Percentiles rank a stretch among this genome's conserved stretches.
These are phyloP conservation scores for Austroboletus novae-zelandiae DNA, from an alignment of 1,284 basidiomycete species.

Conservation along the genomic window DNA sequence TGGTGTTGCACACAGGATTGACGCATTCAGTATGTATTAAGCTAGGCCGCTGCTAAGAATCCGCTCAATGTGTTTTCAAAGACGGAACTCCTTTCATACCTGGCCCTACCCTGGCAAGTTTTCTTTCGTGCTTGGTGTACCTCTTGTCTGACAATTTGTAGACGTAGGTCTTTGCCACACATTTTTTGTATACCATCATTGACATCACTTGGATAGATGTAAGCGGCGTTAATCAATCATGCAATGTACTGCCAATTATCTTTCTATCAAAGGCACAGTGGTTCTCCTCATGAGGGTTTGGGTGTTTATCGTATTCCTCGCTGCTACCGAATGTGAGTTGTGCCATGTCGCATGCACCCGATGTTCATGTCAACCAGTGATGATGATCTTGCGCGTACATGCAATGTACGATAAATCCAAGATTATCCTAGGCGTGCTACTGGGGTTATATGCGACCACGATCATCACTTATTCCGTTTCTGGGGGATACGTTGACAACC, in stretches of 20 bases:
- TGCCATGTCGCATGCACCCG: not conserved
- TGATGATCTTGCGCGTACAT: constrained; percentile 28
- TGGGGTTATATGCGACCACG: constrained; percentile 10
- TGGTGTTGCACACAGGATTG: constrained; percentile 1
- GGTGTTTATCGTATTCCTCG: constrained; percentile 18
- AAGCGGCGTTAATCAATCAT: not conserved
- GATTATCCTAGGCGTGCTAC: constrained; percentile 15
- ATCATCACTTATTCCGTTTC: constrained; percentile 7
- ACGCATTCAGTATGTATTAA: constrained; percentile 11
- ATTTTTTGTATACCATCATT: not conserved
- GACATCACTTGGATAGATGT: constrained; percentile 15
- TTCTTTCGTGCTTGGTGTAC: not conserved
- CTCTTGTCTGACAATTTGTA: not conserved
- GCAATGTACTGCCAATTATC: not conserved
- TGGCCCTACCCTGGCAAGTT: constrained; percentile 14
- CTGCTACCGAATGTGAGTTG: constrained; percentile 19
- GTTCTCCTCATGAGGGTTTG: constrained; percentile 1
- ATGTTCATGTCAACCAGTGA: constrained; percentile 5
- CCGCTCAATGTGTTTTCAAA: constrained; percentile 4
- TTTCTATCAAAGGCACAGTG: constrained; percentile 9
- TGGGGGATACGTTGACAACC: constrained; percentile 8
- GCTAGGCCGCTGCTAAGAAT: not conserved
- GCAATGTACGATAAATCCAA: constrained; percentile 24
- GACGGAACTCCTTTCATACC: constrained; percentile 18
- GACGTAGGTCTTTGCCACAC: constrained; percentile 9